A percentile compares a stretch with the other conserved stretches of the same genome.
Evolutionary conservation across 73 alveolate species (phyloP).

Genomic region (Blepharisma stoltei): DNA sequence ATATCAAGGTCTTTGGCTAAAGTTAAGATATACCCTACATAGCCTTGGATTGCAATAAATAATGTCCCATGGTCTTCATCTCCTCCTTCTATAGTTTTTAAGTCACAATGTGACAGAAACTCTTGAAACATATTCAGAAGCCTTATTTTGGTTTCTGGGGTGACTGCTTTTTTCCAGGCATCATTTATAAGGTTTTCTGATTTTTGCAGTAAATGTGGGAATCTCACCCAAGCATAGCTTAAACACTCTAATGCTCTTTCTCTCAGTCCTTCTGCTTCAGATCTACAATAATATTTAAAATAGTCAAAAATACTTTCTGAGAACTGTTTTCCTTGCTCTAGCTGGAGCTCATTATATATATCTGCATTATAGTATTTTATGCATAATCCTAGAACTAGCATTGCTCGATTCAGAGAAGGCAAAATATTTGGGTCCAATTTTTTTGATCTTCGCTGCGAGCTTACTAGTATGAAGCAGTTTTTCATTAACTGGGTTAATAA

Average conservation of each 20-base stretch:
- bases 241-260: slow-evolving; percentile 27
- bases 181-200: slow-evolving; percentile 14
- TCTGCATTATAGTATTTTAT: background rate
- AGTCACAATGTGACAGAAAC: slow-evolving; percentile 14
- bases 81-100: background rate
- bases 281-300: background rate
- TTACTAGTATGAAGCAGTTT: slow-evolving; percentile 20
- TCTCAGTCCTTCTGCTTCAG: background rate
- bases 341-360: too few species aligned
- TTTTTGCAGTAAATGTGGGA: background rate
- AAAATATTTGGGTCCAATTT: background rate
- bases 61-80: slow-evolving; percentile 17
- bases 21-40: background rate
- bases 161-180: background rate
- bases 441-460: background rate
- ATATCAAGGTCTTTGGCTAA: background rate
- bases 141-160: slow-evolving; percentile 9
- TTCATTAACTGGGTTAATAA: background rate
- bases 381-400: background rate
- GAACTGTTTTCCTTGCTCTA: background rate
- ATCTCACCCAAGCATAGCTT: slow-evolving; percentile 33
- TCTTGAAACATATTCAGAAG: slow-evolving; percentile 8
- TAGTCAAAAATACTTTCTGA: slow-evolving; percentile 1
- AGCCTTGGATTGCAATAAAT: background rate
- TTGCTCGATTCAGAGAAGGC: background rate